Evolutionary conservation across 345 rosid genomes (phyloP).

Genomic region (Theobroma cacao): DNA sequence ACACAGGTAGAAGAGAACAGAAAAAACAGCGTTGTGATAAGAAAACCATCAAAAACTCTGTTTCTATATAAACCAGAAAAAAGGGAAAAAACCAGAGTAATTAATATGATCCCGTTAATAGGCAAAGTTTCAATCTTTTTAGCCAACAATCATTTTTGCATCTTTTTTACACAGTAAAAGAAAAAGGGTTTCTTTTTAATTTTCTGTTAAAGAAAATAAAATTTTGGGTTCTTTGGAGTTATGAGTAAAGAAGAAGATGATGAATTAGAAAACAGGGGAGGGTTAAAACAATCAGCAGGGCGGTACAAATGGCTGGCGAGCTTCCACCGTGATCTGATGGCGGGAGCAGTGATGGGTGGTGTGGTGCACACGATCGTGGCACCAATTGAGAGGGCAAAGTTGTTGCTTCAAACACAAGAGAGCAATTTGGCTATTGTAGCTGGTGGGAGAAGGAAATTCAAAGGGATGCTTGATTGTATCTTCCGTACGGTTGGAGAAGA

Average conservation of each 20-base stretch:
- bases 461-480: conserved; percentile 92
- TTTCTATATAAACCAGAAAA: neutral
- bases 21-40: neutral
- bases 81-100: neutral
- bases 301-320: conserved; percentile 37
- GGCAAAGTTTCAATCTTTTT: neutral
- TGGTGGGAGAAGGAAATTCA: conserved; percentile 62
- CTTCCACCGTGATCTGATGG: conserved; percentile 82
- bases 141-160: neutral
- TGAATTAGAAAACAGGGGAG: conserved; percentile 31
- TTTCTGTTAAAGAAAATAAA: neutral
- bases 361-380: conserved; percentile 96
- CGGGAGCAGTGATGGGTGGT: conserved; percentile 95
- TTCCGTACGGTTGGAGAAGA: conserved; percentile 81
- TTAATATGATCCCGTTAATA: neutral
- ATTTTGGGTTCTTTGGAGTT: neutral
- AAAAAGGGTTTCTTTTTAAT: neutral
- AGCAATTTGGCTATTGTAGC: conserved; percentile 82
- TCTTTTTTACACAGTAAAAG: neutral
- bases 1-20: neutral
- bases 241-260: conserved; percentile 47
- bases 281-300: conserved; percentile 11
- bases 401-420: conserved; percentile 89
- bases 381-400: conserved; percentile 90
- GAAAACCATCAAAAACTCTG: neutral